Conservation (phyloP, 148 eudicot species). For the Rhododendron molle region DNA sequence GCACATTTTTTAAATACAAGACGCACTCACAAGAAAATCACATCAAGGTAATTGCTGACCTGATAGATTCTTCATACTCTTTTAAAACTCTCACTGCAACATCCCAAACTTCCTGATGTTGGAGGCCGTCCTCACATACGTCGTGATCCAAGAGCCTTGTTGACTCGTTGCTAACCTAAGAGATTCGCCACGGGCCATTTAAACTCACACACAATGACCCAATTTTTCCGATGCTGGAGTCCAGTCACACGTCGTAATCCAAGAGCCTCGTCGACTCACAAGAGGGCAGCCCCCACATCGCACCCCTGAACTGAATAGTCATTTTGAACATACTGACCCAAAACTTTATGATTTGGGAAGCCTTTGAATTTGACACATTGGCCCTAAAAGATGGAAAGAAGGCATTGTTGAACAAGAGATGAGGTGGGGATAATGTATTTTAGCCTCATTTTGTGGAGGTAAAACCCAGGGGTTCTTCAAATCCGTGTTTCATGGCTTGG, state of each 20-base stretch:
- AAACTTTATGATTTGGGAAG: no score
- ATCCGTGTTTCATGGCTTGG: not conserved
- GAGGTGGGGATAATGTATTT: not conserved
- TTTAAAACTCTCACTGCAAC: not conserved
- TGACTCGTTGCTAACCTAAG: not conserved
- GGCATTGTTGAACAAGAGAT: not conserved
- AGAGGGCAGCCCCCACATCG: no score
- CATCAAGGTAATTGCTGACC: not conserved
- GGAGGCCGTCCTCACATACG: no score
- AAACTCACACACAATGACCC: not conserved
- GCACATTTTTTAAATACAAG: no score
- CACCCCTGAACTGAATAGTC: no score
- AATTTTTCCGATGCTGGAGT: no score
- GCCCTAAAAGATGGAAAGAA: not conserved
- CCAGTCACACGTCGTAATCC: no score
- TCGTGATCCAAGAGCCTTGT: not conserved
- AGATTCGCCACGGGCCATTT: not conserved
- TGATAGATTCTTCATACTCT: not conserved
- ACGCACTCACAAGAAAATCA: not conserved
- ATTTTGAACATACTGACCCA: not conserved
- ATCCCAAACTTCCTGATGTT: not conserved
- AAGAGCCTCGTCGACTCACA: no score
- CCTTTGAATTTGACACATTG: no score
- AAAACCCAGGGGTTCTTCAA: not conserved
- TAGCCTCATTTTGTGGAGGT: not conserved